Base-by-base conservation (phyloP, 192 early-diverging fungal genomes). In the Umbelopsis ramanniana region DNA sequence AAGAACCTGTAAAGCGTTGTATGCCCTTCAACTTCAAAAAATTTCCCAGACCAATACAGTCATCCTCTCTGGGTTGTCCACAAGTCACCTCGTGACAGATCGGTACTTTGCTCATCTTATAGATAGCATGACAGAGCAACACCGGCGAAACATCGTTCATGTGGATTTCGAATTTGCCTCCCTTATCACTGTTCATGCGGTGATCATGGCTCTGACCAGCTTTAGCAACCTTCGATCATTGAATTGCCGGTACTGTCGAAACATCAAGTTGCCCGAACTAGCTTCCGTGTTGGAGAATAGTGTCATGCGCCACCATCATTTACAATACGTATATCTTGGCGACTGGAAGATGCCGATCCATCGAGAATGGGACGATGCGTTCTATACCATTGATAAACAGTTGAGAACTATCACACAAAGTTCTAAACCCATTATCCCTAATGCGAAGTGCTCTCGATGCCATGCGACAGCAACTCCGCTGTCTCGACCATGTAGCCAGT, bases 341-440 rank as follows among this genome's bases (percentile, higher is more conserved):
- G 57, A 63, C 19, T 63, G 57, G 57, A 63, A 63, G 35, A 63
- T 63, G 57, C 57, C 57, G 4, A 63, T 63, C 57, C 33, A 29
- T 37, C 11, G 57, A 63, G 29, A 63, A 33, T 63, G 57, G 57
- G 57, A 63, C n/a, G 33, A 63, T 17, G 57, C 57, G 4, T 63
- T 22, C 6, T 37, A 37, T 17, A 35, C 57, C 26, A 63, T 63
- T 37, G 57, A 63, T 2, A 19, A 63, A 37, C 33, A 35, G 4
- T 37, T 63, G 2, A 37, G 17, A 37, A 35, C 4, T 0, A 37
- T 63, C 57, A 63, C 57, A 15, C 29, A 37, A n/a, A 50, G n/a
- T 21, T n/a, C 11, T 12, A 19, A 17, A 12, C 1, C 57, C 9
- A 26, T 63, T 37, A 11, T 63, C 17, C 29, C 26, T 37, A 63